These are phyloP conservation scores for Cladosporium sp. DNA, from an alignment of 2,329 filamentous ascomycete species.

Conservation along the genomic window DNA sequence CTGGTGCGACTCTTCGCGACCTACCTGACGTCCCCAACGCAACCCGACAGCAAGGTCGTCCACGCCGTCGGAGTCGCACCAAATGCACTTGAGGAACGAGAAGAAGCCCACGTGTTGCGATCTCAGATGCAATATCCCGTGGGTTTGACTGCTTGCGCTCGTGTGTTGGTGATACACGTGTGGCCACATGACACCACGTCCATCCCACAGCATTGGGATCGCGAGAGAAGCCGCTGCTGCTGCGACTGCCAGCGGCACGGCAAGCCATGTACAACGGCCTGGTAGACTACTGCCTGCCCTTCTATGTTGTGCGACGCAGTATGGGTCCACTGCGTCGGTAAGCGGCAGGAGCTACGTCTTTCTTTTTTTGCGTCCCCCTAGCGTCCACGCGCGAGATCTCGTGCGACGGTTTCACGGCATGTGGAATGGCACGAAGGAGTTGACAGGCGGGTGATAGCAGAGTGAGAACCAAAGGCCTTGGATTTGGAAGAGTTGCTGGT, in stretches of 20 bases:
- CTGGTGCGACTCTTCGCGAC: not conserved
- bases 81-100: not conserved
- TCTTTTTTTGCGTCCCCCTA: not conserved
- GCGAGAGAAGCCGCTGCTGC: not conserved
- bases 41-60: not conserved
- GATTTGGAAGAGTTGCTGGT: not conserved
- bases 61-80: slow-evolving; percentile 2
- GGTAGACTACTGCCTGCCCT: slow-evolving; percentile 2
- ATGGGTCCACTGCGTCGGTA: not conserved
- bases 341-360: not conserved
- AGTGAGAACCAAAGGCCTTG: not conserved
- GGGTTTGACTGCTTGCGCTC: not conserved
- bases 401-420: slow-evolving; percentile 4
- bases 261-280: not conserved
- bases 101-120: not conserved
- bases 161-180: not conserved
- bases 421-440: not conserved
- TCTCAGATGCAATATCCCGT: slow-evolving; percentile 8
- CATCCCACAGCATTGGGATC: not conserved
- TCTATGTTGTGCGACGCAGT: slow-evolving; percentile 1
- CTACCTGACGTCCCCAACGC: not conserved
- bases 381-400: slow-evolving; percentile 9
- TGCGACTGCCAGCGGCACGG: not conserved
- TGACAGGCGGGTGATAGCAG: slow-evolving; percentile 4
- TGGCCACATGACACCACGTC: slow-evolving; percentile 10